Base-by-base conservation (phyloP, 192 early-diverging fungal genomes). In the Coemansia sp. region DNA sequence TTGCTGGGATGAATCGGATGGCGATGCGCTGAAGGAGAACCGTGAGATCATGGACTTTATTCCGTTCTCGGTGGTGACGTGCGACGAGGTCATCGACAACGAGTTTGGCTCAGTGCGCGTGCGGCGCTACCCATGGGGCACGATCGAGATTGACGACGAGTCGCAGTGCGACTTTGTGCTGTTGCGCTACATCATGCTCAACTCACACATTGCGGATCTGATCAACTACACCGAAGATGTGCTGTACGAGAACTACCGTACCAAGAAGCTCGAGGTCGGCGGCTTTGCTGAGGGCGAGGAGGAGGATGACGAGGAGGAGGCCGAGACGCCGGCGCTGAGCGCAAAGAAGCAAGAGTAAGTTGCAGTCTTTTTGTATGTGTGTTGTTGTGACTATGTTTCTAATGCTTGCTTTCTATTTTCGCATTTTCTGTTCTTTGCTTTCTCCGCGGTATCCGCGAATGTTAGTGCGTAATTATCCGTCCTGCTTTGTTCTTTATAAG, bases 1-100 rank as follows among this genome's bases (percentile, higher is more conserved):
- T 84, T 96, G 96, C 50, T 94, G 96, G 67, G 97, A 97, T 76
- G 97, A 99, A 64, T 95, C 97, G 73, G 97, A 97, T 73, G 97
- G 97, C 66, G 97, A 99, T 67, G 96, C 92, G 2, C 87, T 94
- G 50, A 96, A 99, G 76, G 96, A 99, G 81, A 99, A 97, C 84
- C 88, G 91, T 57, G 95, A 96, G 83, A 85, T 99, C 64, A 84
- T 94, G 66, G 79, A 82, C 19, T 82, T 93, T 75, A 80, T 99
- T 64, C 97, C 97, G 29, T 99, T 99, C 70, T 88, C 95, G 0
- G 87, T 97, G n/a, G 93, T 99, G 62, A 96, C 94, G 23, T 93
- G 94, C 72, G 97, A 99, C 64, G 90, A 96, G 59, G 83, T 92
- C 38, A 82, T 91, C 51, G 83, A 86, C 38, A 89, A 93, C 39